These are phyloP conservation scores for Saccharum officinarum DNA, from an alignment of 176 grass and related monocot genomes.

Conservation along the genomic window DNA sequence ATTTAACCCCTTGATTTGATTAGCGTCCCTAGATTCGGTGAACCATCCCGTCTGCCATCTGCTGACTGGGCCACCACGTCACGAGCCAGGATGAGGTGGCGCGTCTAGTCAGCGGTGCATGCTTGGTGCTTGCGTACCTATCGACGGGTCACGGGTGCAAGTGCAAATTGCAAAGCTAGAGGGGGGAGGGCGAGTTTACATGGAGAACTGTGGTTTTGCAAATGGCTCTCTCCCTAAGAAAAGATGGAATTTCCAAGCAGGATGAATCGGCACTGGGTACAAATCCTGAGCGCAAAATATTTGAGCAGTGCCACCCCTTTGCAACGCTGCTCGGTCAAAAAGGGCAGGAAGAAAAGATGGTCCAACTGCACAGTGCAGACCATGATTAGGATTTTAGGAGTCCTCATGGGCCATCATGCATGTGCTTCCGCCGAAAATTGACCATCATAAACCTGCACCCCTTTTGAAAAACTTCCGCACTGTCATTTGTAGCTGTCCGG, in stretches of 20 bases:
- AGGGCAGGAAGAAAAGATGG: slow-evolving; percentile 13
- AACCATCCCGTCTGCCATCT: background rate
- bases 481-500: background rate
- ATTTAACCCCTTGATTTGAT: no score
- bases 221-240: no score
- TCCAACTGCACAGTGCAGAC: background rate
- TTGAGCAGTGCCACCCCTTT: background rate
- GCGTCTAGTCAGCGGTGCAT: background rate
- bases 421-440: slow-evolving; percentile 6
- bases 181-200: no score
- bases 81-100: background rate
- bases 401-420: slow-evolving; percentile 26
- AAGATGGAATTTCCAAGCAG: no score
- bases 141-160: no score
- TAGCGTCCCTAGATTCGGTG: background rate
- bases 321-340: slow-evolving; percentile 28
- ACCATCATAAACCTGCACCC: background rate
- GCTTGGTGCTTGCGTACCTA: no score
- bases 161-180: no score
- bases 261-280: background rate
- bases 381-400: slow-evolving; percentile 29
- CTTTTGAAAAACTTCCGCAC: background rate
- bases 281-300: background rate
- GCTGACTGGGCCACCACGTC: background rate
- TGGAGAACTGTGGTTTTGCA: no score